These are phyloP conservation scores for Pterocarpus santalinus DNA, from an alignment of 306 rosid genomes.

Conservation along the genomic window DNA sequence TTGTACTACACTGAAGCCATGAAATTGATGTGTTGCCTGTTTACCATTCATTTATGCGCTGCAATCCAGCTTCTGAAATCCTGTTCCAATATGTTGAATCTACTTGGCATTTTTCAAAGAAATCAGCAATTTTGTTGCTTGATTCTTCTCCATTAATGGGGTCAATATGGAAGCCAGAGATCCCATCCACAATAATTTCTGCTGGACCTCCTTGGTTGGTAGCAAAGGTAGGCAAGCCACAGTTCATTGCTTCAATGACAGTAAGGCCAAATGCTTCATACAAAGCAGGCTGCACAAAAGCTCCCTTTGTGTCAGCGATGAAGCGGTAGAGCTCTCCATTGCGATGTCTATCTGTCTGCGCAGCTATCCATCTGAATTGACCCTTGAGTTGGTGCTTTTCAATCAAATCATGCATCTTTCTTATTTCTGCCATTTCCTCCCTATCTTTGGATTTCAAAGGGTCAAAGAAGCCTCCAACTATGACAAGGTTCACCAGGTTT, in stretches of 20 bases:
- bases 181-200: slow-evolving; percentile 78
- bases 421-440: slow-evolving; percentile 83
- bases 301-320: slow-evolving; percentile 91
- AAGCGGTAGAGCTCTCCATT: slow-evolving; percentile 90
- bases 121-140: slow-evolving; percentile 78
- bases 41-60: slow-evolving; percentile 85
- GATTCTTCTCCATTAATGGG: slow-evolving; percentile 79
- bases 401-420: slow-evolving; percentile 73
- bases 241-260: slow-evolving; percentile 97
- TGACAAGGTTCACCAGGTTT: slow-evolving; percentile 82
- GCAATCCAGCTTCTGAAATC: slow-evolving; percentile 67
- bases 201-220: slow-evolving; percentile 97
- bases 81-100: slow-evolving; percentile 66
- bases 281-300: slow-evolving; percentile 92
- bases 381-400: slow-evolving; percentile 75
- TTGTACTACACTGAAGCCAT: too few relatives aligned
- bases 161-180: slow-evolving; percentile 89
- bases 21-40: background rate
- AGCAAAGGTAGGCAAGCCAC: slow-evolving; percentile 93
- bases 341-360: slow-evolving; percentile 78
- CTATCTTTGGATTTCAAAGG: slow-evolving; percentile 85
- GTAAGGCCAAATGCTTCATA: slow-evolving; percentile 96
- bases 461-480: slow-evolving; percentile 96
- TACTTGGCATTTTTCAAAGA: slow-evolving; percentile 75
- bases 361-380: slow-evolving; percentile 93